Conservation (phyloP, 352 stramenopile species). For the Phytophthora quininea region DNA sequence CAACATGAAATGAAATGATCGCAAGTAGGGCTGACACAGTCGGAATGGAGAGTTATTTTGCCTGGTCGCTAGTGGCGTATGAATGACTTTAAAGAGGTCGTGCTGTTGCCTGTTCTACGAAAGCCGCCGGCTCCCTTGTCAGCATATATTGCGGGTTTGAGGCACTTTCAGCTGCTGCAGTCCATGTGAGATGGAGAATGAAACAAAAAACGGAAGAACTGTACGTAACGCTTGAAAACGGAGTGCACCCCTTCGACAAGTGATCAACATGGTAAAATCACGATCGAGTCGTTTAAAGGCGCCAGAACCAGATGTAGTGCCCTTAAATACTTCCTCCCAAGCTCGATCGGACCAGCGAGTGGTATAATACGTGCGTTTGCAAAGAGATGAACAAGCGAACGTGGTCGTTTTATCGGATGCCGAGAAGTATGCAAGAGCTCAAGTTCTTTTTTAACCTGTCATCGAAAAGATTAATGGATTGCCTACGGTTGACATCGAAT, state of each 20-base stretch:
- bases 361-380: not conserved
- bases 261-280: not conserved
- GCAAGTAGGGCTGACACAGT: not conserved
- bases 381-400: not conserved
- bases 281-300: not conserved
- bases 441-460: not conserved
- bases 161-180: not conserved
- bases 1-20: not conserved
- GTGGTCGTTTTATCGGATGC: not conserved
- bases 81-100: not conserved
- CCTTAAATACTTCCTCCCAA: not conserved
- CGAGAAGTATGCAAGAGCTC: not conserved
- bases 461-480: not conserved
- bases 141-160: not conserved
- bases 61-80: not conserved
- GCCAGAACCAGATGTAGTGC: not conserved
- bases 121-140: not conserved
- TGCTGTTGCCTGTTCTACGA: slow-evolving; percentile 1
- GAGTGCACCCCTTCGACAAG: not conserved
- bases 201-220: not conserved
- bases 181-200: not conserved
- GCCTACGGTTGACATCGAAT: not conserved
- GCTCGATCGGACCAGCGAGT: not conserved
- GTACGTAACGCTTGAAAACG: not conserved
- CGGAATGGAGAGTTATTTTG: not conserved